Percentiles rank a stretch among this genome's conserved stretches.
These are phyloP conservation scores for Colletotrichum sp. DNA, from an alignment of 2,329 filamentous ascomycete genomes.

Conservation along the genomic window DNA sequence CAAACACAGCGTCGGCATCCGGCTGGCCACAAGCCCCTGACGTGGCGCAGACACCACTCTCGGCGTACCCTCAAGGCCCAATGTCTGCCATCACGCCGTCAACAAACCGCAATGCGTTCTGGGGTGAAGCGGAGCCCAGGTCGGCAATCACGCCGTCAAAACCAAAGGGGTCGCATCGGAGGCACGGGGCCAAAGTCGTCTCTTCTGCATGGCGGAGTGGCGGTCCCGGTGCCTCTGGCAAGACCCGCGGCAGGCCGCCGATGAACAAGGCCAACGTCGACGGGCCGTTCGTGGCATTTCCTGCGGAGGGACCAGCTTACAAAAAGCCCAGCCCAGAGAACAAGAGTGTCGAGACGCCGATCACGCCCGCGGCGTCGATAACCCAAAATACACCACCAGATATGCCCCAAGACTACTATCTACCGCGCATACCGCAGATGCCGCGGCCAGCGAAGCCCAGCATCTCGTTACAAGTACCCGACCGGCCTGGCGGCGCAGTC, in stretches of 20 bases:
- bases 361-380: neutral
- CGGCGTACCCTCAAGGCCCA: slow-evolving; percentile 68
- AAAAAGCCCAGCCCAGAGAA: slow-evolving; percentile 44
- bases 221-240: slow-evolving; percentile 64
- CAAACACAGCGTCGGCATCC: slow-evolving; percentile 36
- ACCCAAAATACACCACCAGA: slow-evolving; percentile 1
- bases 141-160: slow-evolving; percentile 77
- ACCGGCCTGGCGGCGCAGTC: slow-evolving; percentile 64
- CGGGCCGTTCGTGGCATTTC: slow-evolving; percentile 73
- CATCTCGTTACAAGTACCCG: slow-evolving; percentile 47
- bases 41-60: slow-evolving; percentile 64
- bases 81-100: slow-evolving; percentile 74
- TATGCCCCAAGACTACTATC: neutral
- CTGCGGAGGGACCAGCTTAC: slow-evolving; percentile 58
- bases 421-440: neutral
- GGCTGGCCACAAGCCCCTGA: slow-evolving; percentile 54
- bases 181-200: slow-evolving; percentile 83
- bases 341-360: slow-evolving; percentile 31
- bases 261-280: slow-evolving; percentile 66
- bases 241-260: slow-evolving; percentile 80
- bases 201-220: slow-evolving; percentile 87
- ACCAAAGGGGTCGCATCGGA: slow-evolving; percentile 55
- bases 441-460: slow-evolving; percentile 37
- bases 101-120: slow-evolving; percentile 53
- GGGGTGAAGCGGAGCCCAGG: slow-evolving; percentile 69